These are phyloP conservation scores for Cyclotella cryptica DNA, from an alignment of 108 stramenopile genomes.

Conservation along the genomic window DNA sequence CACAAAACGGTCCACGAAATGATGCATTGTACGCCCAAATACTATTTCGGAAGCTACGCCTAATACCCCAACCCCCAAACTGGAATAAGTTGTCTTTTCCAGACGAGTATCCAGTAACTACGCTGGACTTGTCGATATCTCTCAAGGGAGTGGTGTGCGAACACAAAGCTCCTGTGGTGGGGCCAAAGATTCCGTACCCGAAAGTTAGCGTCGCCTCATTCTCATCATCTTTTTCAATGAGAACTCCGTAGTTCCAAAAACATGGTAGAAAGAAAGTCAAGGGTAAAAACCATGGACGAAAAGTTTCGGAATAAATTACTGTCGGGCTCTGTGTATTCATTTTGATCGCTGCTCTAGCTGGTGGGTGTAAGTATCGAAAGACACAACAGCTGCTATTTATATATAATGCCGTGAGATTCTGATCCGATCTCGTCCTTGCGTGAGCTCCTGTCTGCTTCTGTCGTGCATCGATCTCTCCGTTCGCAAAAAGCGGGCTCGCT, in stretches of 20 bases:
- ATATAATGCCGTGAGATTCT: too few species aligned
- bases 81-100: conserved; percentile 14
- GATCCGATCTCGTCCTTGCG: too few species aligned
- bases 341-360: background rate
- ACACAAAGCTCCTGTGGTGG: background rate
- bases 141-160: conserved; percentile 8
- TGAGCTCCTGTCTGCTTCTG: too few species aligned
- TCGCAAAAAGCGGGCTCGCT: too few species aligned
- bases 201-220: conserved; percentile 5
- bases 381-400: too few species aligned
- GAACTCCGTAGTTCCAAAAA: conserved; percentile 11
- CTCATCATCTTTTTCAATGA: conserved; percentile 1
- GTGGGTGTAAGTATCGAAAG: background rate
- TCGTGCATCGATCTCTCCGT: too few species aligned
- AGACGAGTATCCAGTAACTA: conserved; percentile 1
- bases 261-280: conserved; percentile 19
- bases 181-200: conserved; percentile 2
- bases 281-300: conserved; percentile 8
- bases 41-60: background rate
- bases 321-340: background rate
- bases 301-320: conserved; percentile 6
- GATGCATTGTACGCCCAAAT: conserved; percentile 15
- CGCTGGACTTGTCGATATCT: conserved; percentile 6
- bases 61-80: conserved; percentile 15
- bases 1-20: background rate